phyloP scores from a whole-genome alignment of 1,284 basidiomycete genomes.

The Apiotrichum gamsii region DNA sequence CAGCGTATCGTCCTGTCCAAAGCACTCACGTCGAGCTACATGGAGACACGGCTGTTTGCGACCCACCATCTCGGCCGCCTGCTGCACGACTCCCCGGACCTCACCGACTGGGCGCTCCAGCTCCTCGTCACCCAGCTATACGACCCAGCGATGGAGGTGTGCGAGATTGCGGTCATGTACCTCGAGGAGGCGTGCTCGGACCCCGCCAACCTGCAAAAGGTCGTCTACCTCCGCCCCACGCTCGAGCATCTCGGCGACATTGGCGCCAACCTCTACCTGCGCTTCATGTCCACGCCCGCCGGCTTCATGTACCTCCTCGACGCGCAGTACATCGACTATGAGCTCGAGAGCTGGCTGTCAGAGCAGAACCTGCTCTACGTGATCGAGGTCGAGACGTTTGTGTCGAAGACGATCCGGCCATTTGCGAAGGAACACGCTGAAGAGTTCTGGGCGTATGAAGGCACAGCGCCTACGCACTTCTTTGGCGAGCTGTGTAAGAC shows the following conservation, averaged over 20 bases:
- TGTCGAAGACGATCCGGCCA: constrained; percentile 41
- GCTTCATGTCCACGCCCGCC: constrained; percentile 89
- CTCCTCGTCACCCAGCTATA: constrained; percentile 92
- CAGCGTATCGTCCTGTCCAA: constrained; percentile 85
- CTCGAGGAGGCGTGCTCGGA: constrained; percentile 85
- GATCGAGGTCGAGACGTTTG: constrained; percentile 45
- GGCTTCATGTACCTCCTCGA: constrained; percentile 89
- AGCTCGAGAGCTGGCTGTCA: constrained; percentile 94
- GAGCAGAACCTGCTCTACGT: constrained; percentile 46
- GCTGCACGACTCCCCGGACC: constrained; percentile 50
- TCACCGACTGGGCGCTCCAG: constrained; percentile 73
- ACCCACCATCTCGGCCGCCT: constrained; percentile 81
- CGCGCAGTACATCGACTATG: constrained; percentile 84
- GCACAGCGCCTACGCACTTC: constrained; percentile 87
- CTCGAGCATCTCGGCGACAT: constrained; percentile 92
- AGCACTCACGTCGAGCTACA: constrained; percentile 84
- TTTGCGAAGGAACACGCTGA: constrained; percentile 34
- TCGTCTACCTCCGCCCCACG: constrained; percentile 89
- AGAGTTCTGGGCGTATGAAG: constrained; percentile 60
- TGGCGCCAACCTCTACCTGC: constrained; percentile 77
- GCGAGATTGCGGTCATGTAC: constrained; percentile 79
- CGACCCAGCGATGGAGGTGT: constrained; percentile 82
- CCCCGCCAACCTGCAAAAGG: constrained; percentile 73
- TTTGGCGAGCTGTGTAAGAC: constrained; percentile 98
- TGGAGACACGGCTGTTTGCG: constrained; percentile 79